Evolutionary conservation across 2,329 filamentous ascomycete species (phyloP).

Genomic region (Fusarium sp.): DNA sequence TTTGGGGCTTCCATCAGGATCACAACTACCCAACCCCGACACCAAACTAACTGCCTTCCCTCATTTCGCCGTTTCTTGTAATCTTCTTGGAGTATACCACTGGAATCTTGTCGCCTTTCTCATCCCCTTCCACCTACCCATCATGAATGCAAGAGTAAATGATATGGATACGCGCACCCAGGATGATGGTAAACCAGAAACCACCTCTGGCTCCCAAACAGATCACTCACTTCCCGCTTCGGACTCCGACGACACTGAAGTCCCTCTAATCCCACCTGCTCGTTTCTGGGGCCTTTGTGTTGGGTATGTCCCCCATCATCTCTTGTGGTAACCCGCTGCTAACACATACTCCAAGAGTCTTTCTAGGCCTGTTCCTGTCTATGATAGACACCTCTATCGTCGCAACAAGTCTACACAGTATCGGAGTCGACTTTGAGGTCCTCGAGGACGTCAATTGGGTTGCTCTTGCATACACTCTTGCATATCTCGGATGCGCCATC

Average conservation of each 20-base stretch:
- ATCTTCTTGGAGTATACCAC: background rate
- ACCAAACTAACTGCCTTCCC: background rate
- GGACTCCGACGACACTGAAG: slow-evolving; percentile 1
- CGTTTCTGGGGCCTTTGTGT: slow-evolving; percentile 50
- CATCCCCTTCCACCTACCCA: background rate
- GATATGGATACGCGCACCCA: background rate
- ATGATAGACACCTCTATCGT: slow-evolving; percentile 70
- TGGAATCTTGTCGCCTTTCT: background rate
- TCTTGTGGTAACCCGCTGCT: background rate
- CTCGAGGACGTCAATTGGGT: slow-evolving; percentile 63
- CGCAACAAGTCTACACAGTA: slow-evolving; percentile 66
- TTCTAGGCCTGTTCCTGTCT: slow-evolving; percentile 65
- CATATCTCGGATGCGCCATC: slow-evolving; percentile 67
- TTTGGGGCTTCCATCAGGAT: background rate
- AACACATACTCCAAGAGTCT: slow-evolving; percentile 51
- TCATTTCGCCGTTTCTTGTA: background rate
- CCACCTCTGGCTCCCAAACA: background rate
- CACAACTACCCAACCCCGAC: background rate
- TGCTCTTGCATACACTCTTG: slow-evolving; percentile 64
- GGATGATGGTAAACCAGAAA: background rate
- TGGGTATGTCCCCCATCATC: slow-evolving; percentile 41
- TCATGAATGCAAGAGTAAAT: slow-evolving; percentile 1
- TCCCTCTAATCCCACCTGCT: slow-evolving; percentile 40
- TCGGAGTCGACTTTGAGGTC: slow-evolving; percentile 61
- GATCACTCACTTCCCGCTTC: background rate